Conservation (phyloP, 1,139 yeast species). For the Hansenula sp. region DNA sequence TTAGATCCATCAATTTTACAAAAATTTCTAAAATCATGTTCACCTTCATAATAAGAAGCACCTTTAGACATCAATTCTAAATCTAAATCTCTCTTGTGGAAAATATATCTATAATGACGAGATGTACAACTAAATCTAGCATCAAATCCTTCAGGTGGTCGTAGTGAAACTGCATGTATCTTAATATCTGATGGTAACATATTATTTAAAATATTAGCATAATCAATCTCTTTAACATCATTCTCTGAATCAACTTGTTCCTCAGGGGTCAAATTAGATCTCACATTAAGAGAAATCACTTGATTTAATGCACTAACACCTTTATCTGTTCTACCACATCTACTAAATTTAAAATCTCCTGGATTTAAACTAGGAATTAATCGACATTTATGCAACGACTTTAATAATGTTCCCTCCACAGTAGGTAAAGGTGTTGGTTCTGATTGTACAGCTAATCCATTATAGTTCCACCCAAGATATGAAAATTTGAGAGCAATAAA, state of each 20-base stretch:
- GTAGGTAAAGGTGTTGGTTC: conserved; percentile 80
- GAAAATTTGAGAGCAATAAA: conserved; percentile 79
- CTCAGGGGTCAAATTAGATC: conserved; percentile 63
- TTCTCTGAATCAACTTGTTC: conserved; percentile 54
- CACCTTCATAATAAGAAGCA: conserved; percentile 62
- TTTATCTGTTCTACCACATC: conserved; percentile 95
- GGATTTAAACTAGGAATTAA: conserved; percentile 62
- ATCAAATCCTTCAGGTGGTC: conserved; percentile 81
- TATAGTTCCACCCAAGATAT: conserved; percentile 90
- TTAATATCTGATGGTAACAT: conserved; percentile 77
- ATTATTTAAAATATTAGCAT: conserved; percentile 69
- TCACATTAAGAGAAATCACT: conserved; percentile 73
- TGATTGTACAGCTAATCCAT: conserved; percentile 80
- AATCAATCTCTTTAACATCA: conserved; percentile 71
- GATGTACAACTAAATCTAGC: conserved; percentile 86
- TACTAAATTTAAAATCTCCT: conserved; percentile 61
- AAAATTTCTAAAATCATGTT: conserved; percentile 88
- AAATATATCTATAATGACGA: conserved; percentile 83
- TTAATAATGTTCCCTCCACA: conserved; percentile 71
- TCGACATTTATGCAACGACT: conserved; percentile 65
- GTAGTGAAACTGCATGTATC: conserved; percentile 73
- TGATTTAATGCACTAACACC: conserved; percentile 98
- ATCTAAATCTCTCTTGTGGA: conserved; percentile 52
- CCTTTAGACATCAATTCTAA: conserved; percentile 66
- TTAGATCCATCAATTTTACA: conserved; percentile 94